Evolutionary conservation across 2,329 filamentous ascomycete species (phyloP).

Genomic region (Didymosphaeria variabile): DNA sequence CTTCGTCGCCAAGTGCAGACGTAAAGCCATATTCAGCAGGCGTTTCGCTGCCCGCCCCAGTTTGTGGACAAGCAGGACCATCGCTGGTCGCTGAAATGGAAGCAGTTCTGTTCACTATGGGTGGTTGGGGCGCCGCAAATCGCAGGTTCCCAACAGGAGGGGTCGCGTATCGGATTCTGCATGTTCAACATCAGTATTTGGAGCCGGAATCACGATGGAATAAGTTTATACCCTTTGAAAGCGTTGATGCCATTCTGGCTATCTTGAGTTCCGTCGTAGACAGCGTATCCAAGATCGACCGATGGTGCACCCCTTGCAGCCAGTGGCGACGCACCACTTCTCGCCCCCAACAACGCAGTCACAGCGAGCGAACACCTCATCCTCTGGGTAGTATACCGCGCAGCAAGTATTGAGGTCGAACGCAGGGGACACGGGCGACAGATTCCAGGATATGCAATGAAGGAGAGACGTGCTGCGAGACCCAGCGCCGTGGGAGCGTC

Average conservation of each 20-base stretch:
- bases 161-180: conserved; percentile 59
- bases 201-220: background rate
- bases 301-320: conserved; percentile 30
- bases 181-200: conserved; percentile 34
- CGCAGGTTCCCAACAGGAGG: conserved; percentile 61
- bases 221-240: conserved; percentile 42
- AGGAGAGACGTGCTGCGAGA: conserved; percentile 13
- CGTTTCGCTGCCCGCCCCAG: conserved; percentile 37
- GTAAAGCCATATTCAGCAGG: conserved; percentile 41
- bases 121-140: conserved; percentile 61
- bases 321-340: conserved; percentile 18
- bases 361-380: conserved; percentile 17
- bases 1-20: conserved; percentile 47
- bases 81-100: conserved; percentile 56
- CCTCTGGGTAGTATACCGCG: background rate
- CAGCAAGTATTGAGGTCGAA: background rate
- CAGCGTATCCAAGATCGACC: conserved; percentile 44
- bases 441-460: conserved; percentile 6
- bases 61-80: conserved; percentile 45
- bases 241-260: conserved; percentile 35
- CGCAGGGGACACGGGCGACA: conserved; percentile 2
- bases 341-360: conserved; percentile 30
- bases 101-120: conserved; percentile 52
- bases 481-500: conserved; percentile 28
- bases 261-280: conserved; percentile 41